These are phyloP conservation scores for Clonostachys solani DNA, from an alignment of 2,329 filamentous ascomycete genomes.

Conservation along the genomic window DNA sequence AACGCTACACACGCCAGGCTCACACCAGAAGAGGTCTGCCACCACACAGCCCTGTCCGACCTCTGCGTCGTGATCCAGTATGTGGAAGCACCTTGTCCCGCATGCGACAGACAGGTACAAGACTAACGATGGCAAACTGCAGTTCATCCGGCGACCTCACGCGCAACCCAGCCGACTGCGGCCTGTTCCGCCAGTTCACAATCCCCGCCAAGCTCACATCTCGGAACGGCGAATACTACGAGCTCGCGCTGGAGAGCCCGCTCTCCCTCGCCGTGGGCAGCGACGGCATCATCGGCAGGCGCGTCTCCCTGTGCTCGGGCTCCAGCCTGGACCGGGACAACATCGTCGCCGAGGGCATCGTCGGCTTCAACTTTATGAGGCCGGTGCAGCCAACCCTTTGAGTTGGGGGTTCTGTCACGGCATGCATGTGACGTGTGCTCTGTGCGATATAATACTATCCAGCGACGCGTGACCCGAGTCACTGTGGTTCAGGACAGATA, in stretches of 20 bases:
- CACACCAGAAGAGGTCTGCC: constrained; percentile 18
- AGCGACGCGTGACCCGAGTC: too few relatives aligned
- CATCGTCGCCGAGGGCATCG: constrained; percentile 42
- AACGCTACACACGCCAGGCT: constrained; percentile 37
- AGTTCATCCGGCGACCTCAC: constrained; percentile 39
- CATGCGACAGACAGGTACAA: neutral
- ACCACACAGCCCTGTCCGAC: constrained; percentile 8
- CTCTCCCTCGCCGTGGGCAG: constrained; percentile 37
- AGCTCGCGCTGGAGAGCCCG: constrained; percentile 27
- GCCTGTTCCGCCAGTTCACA: constrained; percentile 31
- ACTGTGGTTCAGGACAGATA: too few relatives aligned
- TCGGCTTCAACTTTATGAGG: constrained; percentile 38
- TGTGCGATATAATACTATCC: too few relatives aligned
- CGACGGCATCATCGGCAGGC: constrained; percentile 41
- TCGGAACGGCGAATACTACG: constrained; percentile 13
- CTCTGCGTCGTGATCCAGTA: constrained; percentile 40
- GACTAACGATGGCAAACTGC: neutral
- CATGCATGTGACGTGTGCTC: too few relatives aligned
- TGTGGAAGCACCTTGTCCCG: constrained; percentile 7
- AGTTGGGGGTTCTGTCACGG: neutral
- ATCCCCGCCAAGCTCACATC: constrained; percentile 12
- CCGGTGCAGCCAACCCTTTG: neutral
- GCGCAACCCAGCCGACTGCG: constrained; percentile 30
- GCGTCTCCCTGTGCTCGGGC: constrained; percentile 33
- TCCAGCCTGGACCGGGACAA: constrained; percentile 9